These are phyloP conservation scores for Danielozyma ontarioensis DNA, from an alignment of 805 yeast species.

Conservation along the genomic window DNA sequence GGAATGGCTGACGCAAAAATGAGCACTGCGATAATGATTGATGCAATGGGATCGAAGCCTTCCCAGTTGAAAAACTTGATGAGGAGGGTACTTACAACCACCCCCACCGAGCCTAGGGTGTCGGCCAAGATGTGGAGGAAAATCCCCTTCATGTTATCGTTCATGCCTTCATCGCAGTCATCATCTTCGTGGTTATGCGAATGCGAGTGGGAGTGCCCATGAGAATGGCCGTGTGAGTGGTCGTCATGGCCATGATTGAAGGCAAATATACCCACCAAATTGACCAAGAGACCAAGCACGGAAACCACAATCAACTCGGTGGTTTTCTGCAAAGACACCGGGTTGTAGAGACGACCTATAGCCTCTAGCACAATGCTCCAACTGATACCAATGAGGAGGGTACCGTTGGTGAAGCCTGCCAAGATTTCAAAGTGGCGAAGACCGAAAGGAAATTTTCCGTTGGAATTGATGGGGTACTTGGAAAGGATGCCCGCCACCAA, in stretches of 20 bases:
- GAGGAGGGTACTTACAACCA: slow-evolving; percentile 80
- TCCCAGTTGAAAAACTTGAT: slow-evolving; percentile 63
- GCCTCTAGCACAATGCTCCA: slow-evolving; percentile 87
- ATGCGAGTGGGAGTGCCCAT: slow-evolving; percentile 32
- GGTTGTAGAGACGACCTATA: slow-evolving; percentile 69
- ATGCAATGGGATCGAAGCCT: slow-evolving; percentile 90
- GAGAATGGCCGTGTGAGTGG: slow-evolving; percentile 41
- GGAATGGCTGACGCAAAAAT: slow-evolving; percentile 83
- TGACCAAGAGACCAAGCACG: slow-evolving; percentile 77
- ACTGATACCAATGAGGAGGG: slow-evolving; percentile 80
- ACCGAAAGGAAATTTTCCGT: slow-evolving; percentile 81
- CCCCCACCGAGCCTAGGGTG: slow-evolving; percentile 95
- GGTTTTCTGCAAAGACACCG: slow-evolving; percentile 73
- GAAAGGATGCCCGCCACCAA: slow-evolving; percentile 69
- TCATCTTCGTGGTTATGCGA: slow-evolving; percentile 18
- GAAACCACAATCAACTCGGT: slow-evolving; percentile 84
- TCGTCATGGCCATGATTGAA: slow-evolving; percentile 76
- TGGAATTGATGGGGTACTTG: slow-evolving; percentile 40
- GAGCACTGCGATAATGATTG: slow-evolving; percentile 76
- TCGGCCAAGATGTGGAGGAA: slow-evolving; percentile 93
- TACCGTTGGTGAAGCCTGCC: slow-evolving; percentile 95
- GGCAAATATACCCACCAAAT: slow-evolving; percentile 88
- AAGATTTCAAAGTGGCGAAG: slow-evolving; percentile 79
- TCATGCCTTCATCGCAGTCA: slow-evolving; percentile 16
- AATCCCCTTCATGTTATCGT: slow-evolving; percentile 86